A percentile compares a stretch with the other conserved stretches of the same genome.
These are phyloP conservation scores for Moringa oleifera DNA, from an alignment of 345 rosid genomes.

Conservation along the genomic window DNA sequence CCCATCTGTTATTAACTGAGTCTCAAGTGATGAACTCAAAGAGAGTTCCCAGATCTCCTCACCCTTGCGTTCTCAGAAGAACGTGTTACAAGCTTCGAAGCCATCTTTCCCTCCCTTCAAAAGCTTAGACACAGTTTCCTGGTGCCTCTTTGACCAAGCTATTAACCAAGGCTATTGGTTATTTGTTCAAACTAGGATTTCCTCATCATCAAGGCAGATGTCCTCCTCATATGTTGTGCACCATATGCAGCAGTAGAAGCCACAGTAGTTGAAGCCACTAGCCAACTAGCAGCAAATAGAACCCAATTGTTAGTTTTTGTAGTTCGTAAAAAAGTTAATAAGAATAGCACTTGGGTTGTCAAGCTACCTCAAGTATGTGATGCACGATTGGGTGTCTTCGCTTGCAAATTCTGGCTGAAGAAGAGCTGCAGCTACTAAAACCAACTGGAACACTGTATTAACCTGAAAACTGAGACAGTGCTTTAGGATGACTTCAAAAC, in stretches of 20 bases:
- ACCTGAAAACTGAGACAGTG: constrained; percentile 40
- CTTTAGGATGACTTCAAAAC: not conserved
- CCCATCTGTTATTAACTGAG: too few relatives aligned
- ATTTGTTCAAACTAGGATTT: constrained; percentile 22
- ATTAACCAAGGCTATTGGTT: too few relatives aligned
- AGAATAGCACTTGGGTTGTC: not conserved
- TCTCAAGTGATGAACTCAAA: too few relatives aligned
- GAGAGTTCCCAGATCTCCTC: not conserved
- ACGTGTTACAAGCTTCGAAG: not conserved
- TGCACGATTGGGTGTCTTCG: constrained; percentile 51
- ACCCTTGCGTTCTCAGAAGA: not conserved
- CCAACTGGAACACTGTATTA: constrained; percentile 87
- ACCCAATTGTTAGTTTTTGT: constrained; percentile 1
- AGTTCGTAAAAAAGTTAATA: not conserved
- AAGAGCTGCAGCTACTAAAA: constrained; percentile 82
- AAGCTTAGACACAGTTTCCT: not conserved
- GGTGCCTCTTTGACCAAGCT: too few relatives aligned
- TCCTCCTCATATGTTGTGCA: constrained; percentile 50
- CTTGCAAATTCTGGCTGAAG: constrained; percentile 88
- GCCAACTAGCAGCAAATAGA: constrained; percentile 50
- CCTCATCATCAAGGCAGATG: constrained; percentile 32
- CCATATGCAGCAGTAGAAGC: constrained; percentile 83
- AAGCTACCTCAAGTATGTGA: constrained; percentile 70
- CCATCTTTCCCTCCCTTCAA: not conserved
- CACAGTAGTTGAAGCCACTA: constrained; percentile 76